Evolutionary conservation across 331 rosid genomes (phyloP), one percentile per base, ranked within the genome.

Genomic region (Malus hybrid): DNA sequence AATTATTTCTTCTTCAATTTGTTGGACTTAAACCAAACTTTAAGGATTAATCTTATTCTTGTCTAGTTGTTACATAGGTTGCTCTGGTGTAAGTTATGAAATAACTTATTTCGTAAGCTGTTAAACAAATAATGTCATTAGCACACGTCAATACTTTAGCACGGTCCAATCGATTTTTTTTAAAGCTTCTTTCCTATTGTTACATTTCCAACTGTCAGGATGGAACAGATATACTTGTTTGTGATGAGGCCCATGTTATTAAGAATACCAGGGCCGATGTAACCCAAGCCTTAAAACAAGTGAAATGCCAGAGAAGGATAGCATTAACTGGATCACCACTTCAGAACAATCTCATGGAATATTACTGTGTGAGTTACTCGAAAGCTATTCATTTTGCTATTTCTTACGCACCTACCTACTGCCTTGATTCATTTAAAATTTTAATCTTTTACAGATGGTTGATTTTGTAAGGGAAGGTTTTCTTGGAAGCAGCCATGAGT

Each of bases 391-490:
- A 5, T 31, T 29, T 42, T 50, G 32, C 28, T 28, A 3, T 20
- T 66, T 12, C 44, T 48, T 31, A 28, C 34, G 12, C 24, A 71
- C 62, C 57, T 50, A 33, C 46, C 44, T 64, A 36, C 15, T 11
- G 3, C 22, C 68, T 56, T 71, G 59, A 50, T 59, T 75, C 62
- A n/a, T 65, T 64, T 18, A 18, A 28, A 57, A 70, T 76, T 80
- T 73, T 76, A 48, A 83, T 65, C 77, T 52, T 73, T 68, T 52
- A 85, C 90, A 94, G 99, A 94, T 94, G 99, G 99, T 94, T 87
- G 99, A 94, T 85, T 94, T 94, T 92, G 99, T 94, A 62, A 86
- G 99, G 80, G 99, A 94, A 83, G 97, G 99, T 74, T 94, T 92
- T 83, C 96, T 94, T 69, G 99, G 99, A 86, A 92, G 97, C 88